A percentile compares a stretch with the other conserved stretches of the same genome.
Evolutionary conservation across 176 grass and related monocot genomes (phyloP).

Genomic region (Triticum aestivum): DNA sequence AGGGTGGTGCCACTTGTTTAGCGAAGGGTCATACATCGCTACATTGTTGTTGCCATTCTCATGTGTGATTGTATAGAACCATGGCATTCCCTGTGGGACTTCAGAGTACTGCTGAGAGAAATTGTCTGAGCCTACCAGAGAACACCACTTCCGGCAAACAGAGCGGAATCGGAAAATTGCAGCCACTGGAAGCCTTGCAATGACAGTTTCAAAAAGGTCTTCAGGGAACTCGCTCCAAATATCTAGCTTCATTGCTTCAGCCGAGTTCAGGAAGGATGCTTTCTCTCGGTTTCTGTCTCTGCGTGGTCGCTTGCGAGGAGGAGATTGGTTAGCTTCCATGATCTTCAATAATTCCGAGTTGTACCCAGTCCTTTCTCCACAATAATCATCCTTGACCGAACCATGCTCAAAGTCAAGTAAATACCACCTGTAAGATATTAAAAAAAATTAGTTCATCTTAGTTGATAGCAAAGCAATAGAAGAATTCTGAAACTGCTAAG

Average conservation of each 20-base stretch:
- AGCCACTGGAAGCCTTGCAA: slow-evolving; percentile 78
- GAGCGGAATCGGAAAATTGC: slow-evolving; percentile 83
- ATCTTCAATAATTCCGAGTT: slow-evolving; percentile 56
- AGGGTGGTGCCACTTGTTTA: slow-evolving; percentile 80
- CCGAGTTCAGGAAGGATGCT: slow-evolving; percentile 44
- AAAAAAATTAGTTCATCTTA: slow-evolving; percentile 25
- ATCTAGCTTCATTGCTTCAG: slow-evolving; percentile 62
- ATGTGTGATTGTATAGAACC: slow-evolving; percentile 91
- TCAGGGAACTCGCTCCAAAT: slow-evolving; percentile 93
- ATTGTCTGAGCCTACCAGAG: slow-evolving; percentile 63
- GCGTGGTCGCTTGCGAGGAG: slow-evolving; percentile 53
- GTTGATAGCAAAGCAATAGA: neutral
- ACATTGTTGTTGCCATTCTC: slow-evolving; percentile 71
- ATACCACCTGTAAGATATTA: slow-evolving; percentile 61
- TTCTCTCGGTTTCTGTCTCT: slow-evolving; percentile 51
- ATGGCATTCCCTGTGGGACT: slow-evolving; percentile 59
- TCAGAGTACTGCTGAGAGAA: slow-evolving; percentile 64
- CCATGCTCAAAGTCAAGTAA: slow-evolving; percentile 65
- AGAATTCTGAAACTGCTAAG: neutral
- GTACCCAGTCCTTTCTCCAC: slow-evolving; percentile 47
- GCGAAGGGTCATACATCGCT: slow-evolving; percentile 76
- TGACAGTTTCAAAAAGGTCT: slow-evolving; percentile 84
- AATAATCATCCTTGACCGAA: slow-evolving; percentile 66
- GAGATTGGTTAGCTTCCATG: slow-evolving; percentile 56
- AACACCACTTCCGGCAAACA: slow-evolving; percentile 86